phyloP scores from a whole-genome alignment of 768 basidiomycete species.

The Termitomyces sp. region DNA sequence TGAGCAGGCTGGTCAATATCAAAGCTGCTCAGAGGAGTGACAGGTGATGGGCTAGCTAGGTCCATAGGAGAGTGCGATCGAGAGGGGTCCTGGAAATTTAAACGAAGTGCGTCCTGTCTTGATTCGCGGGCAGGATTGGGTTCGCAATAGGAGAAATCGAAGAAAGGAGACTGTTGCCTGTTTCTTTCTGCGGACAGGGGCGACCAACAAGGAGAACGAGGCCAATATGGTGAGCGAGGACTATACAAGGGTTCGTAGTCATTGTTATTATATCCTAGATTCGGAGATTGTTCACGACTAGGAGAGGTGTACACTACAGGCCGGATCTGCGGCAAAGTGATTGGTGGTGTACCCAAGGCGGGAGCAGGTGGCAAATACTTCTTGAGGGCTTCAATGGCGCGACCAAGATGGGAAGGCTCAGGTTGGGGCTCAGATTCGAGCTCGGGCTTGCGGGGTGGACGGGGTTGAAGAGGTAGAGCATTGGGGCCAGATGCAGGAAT shows the following conservation, averaged over 20 bases:
- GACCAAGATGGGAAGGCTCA: slow-evolving; percentile 14
- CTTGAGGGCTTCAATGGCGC: slow-evolving; percentile 28
- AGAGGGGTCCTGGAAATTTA: slow-evolving; percentile 20
- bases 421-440: no score
- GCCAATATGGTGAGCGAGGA: slow-evolving; percentile 10
- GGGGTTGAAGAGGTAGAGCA: slow-evolving; percentile 19
- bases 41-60: slow-evolving; percentile 36
- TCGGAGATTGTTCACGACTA: not conserved
- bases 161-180: not conserved
- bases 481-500: slow-evolving; percentile 28
- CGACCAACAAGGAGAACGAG: slow-evolving; percentile 1
- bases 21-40: slow-evolving; percentile 12
- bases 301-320: slow-evolving; percentile 1
- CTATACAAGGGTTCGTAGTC: slow-evolving; percentile 5
- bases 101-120: not conserved
- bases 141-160: not conserved
- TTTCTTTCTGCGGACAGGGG: not conserved
- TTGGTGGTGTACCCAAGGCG: slow-evolving; percentile 3
- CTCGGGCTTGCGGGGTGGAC: slow-evolving; percentile 8
- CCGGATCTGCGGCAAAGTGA: not conserved
- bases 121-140: not conserved
- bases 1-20: slow-evolving; percentile 7
- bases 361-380: slow-evolving; percentile 27
- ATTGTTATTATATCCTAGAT: not conserved
- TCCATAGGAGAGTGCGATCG: slow-evolving; percentile 48